phyloP scores from a whole-genome alignment of 1,284 basidiomycete genomes.

The Dichomitus squalens region DNA sequence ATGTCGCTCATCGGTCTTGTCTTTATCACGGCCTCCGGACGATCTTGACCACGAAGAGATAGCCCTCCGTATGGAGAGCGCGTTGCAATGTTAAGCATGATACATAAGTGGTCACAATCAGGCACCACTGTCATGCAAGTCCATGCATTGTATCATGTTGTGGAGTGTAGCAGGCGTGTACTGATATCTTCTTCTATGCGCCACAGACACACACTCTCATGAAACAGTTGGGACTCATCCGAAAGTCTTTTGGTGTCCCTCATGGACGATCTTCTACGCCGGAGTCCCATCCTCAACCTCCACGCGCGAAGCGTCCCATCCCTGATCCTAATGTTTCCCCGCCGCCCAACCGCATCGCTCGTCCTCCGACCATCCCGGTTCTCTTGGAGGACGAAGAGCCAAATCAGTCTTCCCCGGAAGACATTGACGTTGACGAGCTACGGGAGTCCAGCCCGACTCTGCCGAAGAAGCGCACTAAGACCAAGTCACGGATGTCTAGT shows the following conservation, averaged over 20 bases:
- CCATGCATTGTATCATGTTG: too few relatives aligned
- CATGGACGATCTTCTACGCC: slow-evolving; percentile 34
- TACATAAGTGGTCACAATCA: too few relatives aligned
- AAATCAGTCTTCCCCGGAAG: slow-evolving; percentile 37
- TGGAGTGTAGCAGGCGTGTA: too few relatives aligned
- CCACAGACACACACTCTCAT: slow-evolving; percentile 61
- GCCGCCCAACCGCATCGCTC: slow-evolving; percentile 58
- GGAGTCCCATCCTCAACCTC: slow-evolving; percentile 46
- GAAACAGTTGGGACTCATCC: slow-evolving; percentile 65
- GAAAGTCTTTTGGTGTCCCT: slow-evolving; percentile 57
- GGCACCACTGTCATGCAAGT: too few relatives aligned
- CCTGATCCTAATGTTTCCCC: slow-evolving; percentile 49
- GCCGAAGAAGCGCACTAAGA: slow-evolving; percentile 34
- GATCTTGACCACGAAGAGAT: too few relatives aligned
- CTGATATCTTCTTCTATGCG: neutral
- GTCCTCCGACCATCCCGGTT: slow-evolving; percentile 64
- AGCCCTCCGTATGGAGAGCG: too few relatives aligned
- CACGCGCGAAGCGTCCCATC: slow-evolving; percentile 46
- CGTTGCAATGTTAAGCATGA: too few relatives aligned
- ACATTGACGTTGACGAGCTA: slow-evolving; percentile 42
- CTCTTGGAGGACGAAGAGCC: slow-evolving; percentile 70
- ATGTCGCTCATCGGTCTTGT: too few relatives aligned
- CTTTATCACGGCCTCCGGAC: too few relatives aligned
- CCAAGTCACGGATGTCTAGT: slow-evolving; percentile 29
- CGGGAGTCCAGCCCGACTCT: slow-evolving; percentile 38